These are phyloP conservation scores for Dictyostelium firmibasis DNA, from an alignment of 78 protist genomes.

Conservation along the genomic window DNA sequence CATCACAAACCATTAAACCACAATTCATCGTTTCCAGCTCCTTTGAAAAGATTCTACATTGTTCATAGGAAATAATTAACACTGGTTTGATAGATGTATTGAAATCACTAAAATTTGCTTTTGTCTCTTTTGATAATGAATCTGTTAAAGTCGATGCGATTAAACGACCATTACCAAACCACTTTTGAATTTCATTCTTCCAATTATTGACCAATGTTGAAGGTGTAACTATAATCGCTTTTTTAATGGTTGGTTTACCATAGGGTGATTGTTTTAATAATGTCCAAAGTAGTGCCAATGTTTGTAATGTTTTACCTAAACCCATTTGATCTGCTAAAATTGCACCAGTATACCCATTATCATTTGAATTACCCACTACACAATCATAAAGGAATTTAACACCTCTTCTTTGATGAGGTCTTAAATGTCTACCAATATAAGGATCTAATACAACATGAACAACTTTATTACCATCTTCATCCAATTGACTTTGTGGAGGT, in stretches of 20 bases:
- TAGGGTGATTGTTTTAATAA: slow-evolving; percentile 81
- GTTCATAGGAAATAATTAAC: slow-evolving; percentile 74
- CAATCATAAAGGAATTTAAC: slow-evolving; percentile 91
- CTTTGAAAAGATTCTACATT: slow-evolving; percentile 36
- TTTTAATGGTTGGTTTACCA: slow-evolving; percentile 8
- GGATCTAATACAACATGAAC: slow-evolving; percentile 55
- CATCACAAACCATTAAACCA: slow-evolving; percentile 80
- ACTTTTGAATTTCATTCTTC: slow-evolving; percentile 74
- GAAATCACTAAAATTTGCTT: slow-evolving; percentile 45
- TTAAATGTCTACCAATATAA: slow-evolving; percentile 50
- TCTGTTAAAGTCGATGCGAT: slow-evolving; percentile 50
- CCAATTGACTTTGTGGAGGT: slow-evolving; percentile 21
- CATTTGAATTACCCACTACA: slow-evolving; percentile 43
- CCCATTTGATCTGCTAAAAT: slow-evolving; percentile 83
- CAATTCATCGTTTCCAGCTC: neutral
- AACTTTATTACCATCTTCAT: slow-evolving; percentile 4
- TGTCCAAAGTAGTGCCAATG: slow-evolving; percentile 88
- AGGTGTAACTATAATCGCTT: slow-evolving; percentile 86
- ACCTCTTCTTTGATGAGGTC: slow-evolving; percentile 94
- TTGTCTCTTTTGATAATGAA: slow-evolving; percentile 23
- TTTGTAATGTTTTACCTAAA: slow-evolving; percentile 94
- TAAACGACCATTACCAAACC: slow-evolving; percentile 80
- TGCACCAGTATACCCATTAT: slow-evolving; percentile 33
- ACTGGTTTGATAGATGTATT: slow-evolving; percentile 60
- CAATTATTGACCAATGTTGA: slow-evolving; percentile 82